These are phyloP conservation scores for Nannochloropsis granulata DNA, from an alignment of 108 stramenopile species.

Conservation along the genomic window DNA sequence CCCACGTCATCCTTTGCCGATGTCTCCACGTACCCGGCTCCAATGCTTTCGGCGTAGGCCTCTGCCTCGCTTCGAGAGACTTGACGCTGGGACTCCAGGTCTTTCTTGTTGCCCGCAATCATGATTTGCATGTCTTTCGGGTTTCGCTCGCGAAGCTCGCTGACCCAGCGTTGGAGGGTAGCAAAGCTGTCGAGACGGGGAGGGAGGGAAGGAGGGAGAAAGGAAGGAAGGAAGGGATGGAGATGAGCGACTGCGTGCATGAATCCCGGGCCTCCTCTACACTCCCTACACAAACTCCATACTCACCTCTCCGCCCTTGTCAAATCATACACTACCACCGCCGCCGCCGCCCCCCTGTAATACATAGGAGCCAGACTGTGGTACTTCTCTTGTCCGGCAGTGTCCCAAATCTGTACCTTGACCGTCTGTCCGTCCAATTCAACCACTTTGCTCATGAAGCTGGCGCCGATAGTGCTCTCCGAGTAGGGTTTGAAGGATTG, in stretches of 20 bases:
- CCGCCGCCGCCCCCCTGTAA: slow-evolving; percentile 44
- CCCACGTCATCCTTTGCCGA: slow-evolving; percentile 32
- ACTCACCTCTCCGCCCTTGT: slow-evolving; percentile 8
- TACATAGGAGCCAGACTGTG: slow-evolving; percentile 66
- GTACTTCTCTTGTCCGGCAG: slow-evolving; percentile 75
- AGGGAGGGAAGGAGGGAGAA: background rate
- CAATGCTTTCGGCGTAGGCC: slow-evolving; percentile 29
- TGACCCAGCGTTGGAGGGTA: slow-evolving; percentile 37
- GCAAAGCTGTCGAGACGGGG: slow-evolving; percentile 43
- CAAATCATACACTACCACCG: slow-evolving; percentile 41
- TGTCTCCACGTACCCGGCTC: slow-evolving; percentile 35
- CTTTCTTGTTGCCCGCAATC: slow-evolving; percentile 41
- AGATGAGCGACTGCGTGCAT: background rate
- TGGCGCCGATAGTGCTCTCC: slow-evolving; percentile 32
- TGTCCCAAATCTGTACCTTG: slow-evolving; percentile 64
- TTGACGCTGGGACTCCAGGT: slow-evolving; percentile 27
- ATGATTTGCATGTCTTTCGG: slow-evolving; percentile 32
- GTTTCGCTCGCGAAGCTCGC: slow-evolving; percentile 31
- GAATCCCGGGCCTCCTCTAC: background rate
- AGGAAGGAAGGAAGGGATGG: background rate
- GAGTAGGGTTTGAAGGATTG: slow-evolving; percentile 40
- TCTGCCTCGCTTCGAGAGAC: slow-evolving; percentile 2
- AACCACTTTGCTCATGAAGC: background rate
- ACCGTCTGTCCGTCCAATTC: slow-evolving; percentile 26
- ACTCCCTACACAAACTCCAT: background rate